Evolutionary conservation across 441 rosid species (phyloP).

Genomic region (Rhodomyrtus psidioides): DNA sequence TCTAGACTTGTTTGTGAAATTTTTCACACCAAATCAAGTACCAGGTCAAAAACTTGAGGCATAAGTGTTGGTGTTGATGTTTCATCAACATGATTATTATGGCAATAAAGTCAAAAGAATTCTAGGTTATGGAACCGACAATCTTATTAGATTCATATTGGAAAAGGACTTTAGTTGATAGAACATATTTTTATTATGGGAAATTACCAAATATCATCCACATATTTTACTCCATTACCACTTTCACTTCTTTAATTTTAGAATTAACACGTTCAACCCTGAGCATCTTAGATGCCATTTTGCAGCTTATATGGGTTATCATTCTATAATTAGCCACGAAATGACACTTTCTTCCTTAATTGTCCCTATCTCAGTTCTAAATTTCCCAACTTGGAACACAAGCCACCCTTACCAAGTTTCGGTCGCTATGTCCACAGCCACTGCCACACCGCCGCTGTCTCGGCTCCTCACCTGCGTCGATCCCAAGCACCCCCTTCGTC

Average conservation of each 20-base stretch:
- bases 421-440: background rate
- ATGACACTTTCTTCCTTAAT: no score
- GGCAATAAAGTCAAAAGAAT: background rate
- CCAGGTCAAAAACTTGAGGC: background rate
- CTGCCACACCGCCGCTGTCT: background rate
- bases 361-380: background rate
- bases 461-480: background rate
- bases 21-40: background rate
- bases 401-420: background rate
- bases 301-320: background rate
- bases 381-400: background rate
- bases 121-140: background rate
- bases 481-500: background rate
- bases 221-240: background rate
- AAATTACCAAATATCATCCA: background rate
- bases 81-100: background rate
- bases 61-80: background rate
- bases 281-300: background rate
- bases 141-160: background rate
- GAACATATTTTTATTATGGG: background rate
- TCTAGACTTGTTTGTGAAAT: background rate
- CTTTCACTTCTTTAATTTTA: background rate
- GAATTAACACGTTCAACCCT: background rate
- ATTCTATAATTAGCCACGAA: no score
- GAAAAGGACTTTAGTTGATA: background rate